phyloP scores from a whole-genome alignment of 2,329 filamentous ascomycete genomes.

The Talaromyces sp. region DNA sequence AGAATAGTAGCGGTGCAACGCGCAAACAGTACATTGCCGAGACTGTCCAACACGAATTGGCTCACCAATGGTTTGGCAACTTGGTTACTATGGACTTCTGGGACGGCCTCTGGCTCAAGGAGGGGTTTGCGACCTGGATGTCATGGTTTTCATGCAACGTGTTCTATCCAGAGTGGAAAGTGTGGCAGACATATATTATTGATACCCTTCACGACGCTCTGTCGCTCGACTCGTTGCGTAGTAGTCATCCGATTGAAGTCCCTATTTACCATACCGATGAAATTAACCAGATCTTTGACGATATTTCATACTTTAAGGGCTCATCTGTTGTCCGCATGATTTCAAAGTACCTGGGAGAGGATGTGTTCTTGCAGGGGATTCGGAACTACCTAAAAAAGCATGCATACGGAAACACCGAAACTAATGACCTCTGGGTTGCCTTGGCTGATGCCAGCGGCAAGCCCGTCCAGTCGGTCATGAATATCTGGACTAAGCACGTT shows the following conservation, averaged over 20 bases:
- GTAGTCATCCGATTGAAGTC: constrained; percentile 93
- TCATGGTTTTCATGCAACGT: constrained; percentile 89
- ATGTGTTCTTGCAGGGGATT: constrained; percentile 86
- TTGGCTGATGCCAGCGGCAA: constrained; percentile 80
- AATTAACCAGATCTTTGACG: constrained; percentile 95
- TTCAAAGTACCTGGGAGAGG: constrained; percentile 77
- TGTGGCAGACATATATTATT: constrained; percentile 49
- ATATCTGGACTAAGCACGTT: constrained; percentile 90
- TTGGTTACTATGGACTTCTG: constrained; percentile 96
- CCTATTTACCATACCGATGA: constrained; percentile 88
- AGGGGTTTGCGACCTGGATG: constrained; percentile 97
- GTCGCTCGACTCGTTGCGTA: constrained; percentile 78
- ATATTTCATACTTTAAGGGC: constrained; percentile 93
- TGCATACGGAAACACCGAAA: constrained; percentile 82
- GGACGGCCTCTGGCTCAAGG: constrained; percentile 89
- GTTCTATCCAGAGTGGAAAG: constrained; percentile 62
- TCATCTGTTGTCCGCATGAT: constrained; percentile 96
- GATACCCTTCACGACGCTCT: constrained; percentile 92
- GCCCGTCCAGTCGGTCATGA: constrained; percentile 82
- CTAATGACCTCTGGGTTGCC: constrained; percentile 82
- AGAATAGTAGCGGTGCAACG: constrained; percentile 77
- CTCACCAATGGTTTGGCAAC: constrained; percentile 94
- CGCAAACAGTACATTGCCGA: constrained; percentile 94
- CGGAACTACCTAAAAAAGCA: constrained; percentile 86
- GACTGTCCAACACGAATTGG: constrained; percentile 92